phyloP scores from a whole-genome alignment of 495 filamentous ascomycete species.

The Corynascus novoguineensis region DNA sequence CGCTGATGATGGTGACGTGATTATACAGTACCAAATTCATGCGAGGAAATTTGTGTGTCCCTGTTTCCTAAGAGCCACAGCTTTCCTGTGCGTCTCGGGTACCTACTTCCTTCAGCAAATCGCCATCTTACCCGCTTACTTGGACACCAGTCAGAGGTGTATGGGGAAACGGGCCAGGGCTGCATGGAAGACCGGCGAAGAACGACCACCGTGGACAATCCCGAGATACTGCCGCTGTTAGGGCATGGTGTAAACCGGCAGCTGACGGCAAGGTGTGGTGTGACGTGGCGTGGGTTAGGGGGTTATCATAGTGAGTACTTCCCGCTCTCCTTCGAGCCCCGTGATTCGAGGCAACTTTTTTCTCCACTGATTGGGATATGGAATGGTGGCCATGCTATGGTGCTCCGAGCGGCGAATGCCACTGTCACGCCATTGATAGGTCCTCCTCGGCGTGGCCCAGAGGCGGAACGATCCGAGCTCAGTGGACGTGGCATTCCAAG shows the following conservation, averaged over 20 bases:
- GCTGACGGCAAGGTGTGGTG: neutral
- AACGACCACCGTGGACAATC: neutral
- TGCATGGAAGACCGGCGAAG: constrained; percentile 12
- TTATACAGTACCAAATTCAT: neutral
- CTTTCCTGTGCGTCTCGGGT: neutral
- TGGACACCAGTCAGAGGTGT: constrained; percentile 6
- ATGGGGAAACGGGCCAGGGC: constrained; percentile 1
- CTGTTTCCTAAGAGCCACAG: neutral
- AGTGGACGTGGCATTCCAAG: neutral
- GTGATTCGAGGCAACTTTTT: neutral
- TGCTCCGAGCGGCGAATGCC: neutral
- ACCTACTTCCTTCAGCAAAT: neutral
- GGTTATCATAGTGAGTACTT: neutral
- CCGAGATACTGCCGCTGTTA: neutral
- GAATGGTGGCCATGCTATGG: neutral
- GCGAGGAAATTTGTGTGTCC: neutral
- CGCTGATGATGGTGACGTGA: neutral
- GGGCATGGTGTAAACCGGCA: neutral
- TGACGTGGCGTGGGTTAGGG: neutral
- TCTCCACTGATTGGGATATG: neutral
- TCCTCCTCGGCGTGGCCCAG: neutral
- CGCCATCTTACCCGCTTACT: neutral
- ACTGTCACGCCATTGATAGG: neutral
- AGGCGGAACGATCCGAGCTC: neutral
- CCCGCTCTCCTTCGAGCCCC: neutral